phyloP scores from a whole-genome alignment of 768 basidiomycete species.

The Pleurotus tuber-regium region DNA sequence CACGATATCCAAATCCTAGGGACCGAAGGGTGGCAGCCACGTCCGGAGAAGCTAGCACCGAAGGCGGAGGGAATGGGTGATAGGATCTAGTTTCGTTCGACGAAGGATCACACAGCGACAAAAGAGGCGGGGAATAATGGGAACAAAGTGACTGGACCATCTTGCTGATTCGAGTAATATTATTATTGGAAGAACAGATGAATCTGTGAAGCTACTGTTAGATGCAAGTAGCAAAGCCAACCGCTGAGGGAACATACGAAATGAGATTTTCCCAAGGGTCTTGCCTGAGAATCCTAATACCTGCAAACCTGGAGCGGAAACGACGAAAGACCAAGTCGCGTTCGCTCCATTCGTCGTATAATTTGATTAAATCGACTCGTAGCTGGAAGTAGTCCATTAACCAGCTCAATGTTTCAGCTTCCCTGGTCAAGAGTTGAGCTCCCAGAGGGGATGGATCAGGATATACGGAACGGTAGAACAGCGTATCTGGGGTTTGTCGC shows the following conservation, averaged over 20 bases:
- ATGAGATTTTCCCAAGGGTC: slow-evolving; percentile 96
- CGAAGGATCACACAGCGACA: slow-evolving; percentile 42
- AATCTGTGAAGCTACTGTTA: slow-evolving; percentile 54
- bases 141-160: slow-evolving; percentile 86
- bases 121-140: slow-evolving; percentile 68
- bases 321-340: slow-evolving; percentile 74
- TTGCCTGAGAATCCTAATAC: slow-evolving; percentile 86
- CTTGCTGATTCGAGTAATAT: slow-evolving; percentile 90
- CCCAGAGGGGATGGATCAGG: slow-evolving; percentile 40
- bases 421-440: slow-evolving; percentile 23
- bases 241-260: slow-evolving; percentile 68
- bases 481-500: slow-evolving; percentile 62
- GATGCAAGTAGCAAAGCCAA: background rate
- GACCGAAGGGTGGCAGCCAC: slow-evolving; percentile 67
- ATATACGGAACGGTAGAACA: slow-evolving; percentile 73
- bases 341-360: slow-evolving; percentile 76
- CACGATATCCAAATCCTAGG: slow-evolving; percentile 95
- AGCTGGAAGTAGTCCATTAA: slow-evolving; percentile 90
- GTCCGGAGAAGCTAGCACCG: slow-evolving; percentile 53
- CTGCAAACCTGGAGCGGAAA: slow-evolving; percentile 63
- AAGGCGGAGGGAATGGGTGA: slow-evolving; percentile 85
- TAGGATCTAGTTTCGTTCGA: slow-evolving; percentile 38
- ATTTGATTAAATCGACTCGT: slow-evolving; percentile 59
- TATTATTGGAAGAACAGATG: slow-evolving; percentile 97
- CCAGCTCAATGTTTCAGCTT: slow-evolving; percentile 72